Percentiles rank a stretch among this genome's conserved stretches.
phyloP scores from a whole-genome alignment of 345 rosid genomes.

The Melaleuca quinquenervia region DNA sequence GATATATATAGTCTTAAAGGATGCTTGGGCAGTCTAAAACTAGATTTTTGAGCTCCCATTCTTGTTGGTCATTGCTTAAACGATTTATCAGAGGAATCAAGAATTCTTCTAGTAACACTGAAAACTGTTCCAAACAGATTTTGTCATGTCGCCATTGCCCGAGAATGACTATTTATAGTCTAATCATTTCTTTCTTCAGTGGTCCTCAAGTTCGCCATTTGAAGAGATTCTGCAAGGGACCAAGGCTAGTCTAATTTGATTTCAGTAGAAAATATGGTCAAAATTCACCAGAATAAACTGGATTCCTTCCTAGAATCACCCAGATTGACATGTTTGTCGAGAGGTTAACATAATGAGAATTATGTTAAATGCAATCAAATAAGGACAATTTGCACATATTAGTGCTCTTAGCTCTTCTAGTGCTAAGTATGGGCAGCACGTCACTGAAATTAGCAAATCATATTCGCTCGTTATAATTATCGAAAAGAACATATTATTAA shows the following conservation, averaged over 20 bases:
- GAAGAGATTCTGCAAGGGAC: neutral
- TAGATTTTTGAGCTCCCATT: neutral
- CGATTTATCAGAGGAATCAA: neutral
- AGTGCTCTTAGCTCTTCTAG: neutral
- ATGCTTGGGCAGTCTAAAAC: neutral
- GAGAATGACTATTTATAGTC: neutral
- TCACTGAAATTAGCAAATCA: neutral
- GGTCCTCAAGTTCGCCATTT: neutral
- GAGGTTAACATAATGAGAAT: neutral
- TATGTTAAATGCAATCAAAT: neutral
- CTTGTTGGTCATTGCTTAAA: neutral
- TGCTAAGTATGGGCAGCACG: neutral
- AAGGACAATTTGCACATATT: neutral
- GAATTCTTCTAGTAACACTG: neutral
- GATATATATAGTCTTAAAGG: neutral
- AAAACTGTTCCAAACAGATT: neutral
- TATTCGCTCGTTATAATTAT: neutral
- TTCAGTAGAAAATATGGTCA: neutral
- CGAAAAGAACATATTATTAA: neutral
- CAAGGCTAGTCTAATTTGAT: neutral
- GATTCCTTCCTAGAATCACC: neutral
- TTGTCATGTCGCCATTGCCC: neutral
- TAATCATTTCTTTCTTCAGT: neutral
- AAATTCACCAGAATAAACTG: neutral
- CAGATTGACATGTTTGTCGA: neutral